Conservation (phyloP, 1,284 basidiomycete species). For the Sphaerobolus stellatus region DNA sequence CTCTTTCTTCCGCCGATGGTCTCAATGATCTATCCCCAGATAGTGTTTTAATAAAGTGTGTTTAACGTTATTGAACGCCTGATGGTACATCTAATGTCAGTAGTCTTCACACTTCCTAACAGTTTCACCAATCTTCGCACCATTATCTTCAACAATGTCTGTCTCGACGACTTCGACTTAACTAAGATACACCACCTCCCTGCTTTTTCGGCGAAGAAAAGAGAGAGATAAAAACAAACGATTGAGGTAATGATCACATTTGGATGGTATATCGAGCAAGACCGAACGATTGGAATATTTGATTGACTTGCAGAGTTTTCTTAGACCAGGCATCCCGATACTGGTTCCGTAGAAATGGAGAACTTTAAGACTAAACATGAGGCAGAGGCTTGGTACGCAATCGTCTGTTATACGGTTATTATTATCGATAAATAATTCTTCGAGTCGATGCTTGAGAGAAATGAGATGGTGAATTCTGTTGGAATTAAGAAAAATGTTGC, state of each 20-base stretch:
- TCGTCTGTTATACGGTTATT: constrained; percentile 49
- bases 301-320: neutral
- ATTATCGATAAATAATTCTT: constrained; percentile 40
- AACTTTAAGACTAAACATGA: constrained; percentile 46
- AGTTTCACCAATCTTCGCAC: constrained; percentile 51
- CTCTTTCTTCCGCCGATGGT: constrained; percentile 47
- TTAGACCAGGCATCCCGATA: constrained; percentile 47
- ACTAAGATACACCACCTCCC: constrained; percentile 53
- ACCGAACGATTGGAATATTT: constrained; percentile 54
- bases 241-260: constrained; percentile 52
- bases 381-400: constrained; percentile 50
- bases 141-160: constrained; percentile 46
- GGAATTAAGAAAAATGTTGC: constrained; percentile 1
- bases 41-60: constrained; percentile 46
- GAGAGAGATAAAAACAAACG: constrained; percentile 35
- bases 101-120: constrained; percentile 52
- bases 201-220: constrained; percentile 36
- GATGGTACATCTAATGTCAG: neutral
- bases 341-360: constrained; percentile 53
- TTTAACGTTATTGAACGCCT: constrained; percentile 9
- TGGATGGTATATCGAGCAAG: constrained; percentile 55
- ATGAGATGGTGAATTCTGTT: constrained; percentile 58
- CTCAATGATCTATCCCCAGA: constrained; percentile 42
- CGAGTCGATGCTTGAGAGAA: constrained; percentile 51
- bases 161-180: constrained; percentile 48